Base-by-base conservation (phyloP, 345 rosid species). In the Atalantia buxifolia region DNA sequence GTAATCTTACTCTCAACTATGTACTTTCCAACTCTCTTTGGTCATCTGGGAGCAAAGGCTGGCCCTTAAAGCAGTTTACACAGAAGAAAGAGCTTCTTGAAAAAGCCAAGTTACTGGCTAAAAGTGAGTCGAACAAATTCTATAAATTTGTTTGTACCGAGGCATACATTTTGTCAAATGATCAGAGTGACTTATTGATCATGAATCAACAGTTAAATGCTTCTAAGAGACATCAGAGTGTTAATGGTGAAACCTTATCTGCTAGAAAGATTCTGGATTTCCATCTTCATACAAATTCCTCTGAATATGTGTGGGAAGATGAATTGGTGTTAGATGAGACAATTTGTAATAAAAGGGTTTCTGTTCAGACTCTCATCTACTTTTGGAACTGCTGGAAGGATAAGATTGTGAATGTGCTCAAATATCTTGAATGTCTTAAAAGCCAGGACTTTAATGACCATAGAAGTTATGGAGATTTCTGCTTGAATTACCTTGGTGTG, bases 351-450 rank as follows among this genome's bases (percentile, higher is more conserved):
- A 40, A 79, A 27, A 60, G 69, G 72, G 82, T 82, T 55, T 79
- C 85, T 5, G 16, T 65, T 48, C 87, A 85, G 61, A 80, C 90
- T 7, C 84, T 87, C 50, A 61, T 85, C 31, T 77, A 76, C 83
- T 84, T 79, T 64, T 89, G 92, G 92, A 81, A 75, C 40, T 80
- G 77, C 30, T 89, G 90, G 90, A 85, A 75, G 85, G 85, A 85
- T 22, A 79, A 57, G 42, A 63, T 87, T 53, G 24, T 79, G 27
- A 61, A 71, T 16, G 72, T 89, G 55, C 61, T 87, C 7, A 48
- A 75, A 53, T 76, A 55, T 74, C 84, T 76, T 56, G 64, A 38
- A 31, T 50, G 25, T 63, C 66, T 75, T 61, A 78, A 71, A 59
- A 78, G 8, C 13, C 53, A 12, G 33, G 53, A 42, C 57, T 18